Conservation (phyloP, 2,329 filamentous ascomycete genomes). For the Xylaria sp. region DNA sequence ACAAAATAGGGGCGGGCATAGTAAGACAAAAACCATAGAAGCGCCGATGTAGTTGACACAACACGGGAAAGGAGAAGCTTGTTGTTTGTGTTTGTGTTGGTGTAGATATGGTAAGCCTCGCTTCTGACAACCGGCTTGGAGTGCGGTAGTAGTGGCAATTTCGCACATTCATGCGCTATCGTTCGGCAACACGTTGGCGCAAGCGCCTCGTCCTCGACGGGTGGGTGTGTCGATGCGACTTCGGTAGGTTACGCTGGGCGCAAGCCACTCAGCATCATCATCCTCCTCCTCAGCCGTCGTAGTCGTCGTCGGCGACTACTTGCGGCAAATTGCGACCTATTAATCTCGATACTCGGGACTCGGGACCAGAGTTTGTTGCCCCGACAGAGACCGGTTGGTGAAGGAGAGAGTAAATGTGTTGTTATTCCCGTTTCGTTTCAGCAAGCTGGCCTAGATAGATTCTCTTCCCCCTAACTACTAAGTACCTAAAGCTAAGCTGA, state of each 20-base stretch:
- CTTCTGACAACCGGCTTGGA: background rate
- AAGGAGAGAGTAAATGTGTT: too few relatives aligned
- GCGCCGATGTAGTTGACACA: background rate
- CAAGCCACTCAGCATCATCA: constrained; percentile 28
- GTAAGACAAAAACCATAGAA: background rate
- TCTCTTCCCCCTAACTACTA: background rate
- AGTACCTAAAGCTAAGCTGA: background rate
- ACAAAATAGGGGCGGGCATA: too few relatives aligned
- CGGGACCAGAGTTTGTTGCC: background rate
- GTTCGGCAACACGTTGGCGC: constrained; percentile 13
- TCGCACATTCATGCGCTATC: constrained; percentile 29
- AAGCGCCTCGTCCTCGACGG: constrained; percentile 2
- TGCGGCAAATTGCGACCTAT: background rate
- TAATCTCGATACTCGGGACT: too few relatives aligned
- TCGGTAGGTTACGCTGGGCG: constrained; percentile 23
- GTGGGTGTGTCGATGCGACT: constrained; percentile 28
- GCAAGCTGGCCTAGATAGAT: too few relatives aligned
- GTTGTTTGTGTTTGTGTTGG: background rate
- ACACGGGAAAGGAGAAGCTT: too few relatives aligned
- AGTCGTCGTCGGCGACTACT: background rate
- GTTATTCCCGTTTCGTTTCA: too few relatives aligned
- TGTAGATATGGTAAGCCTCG: background rate
- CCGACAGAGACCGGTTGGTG: background rate
- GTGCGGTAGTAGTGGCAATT: constrained; percentile 27
- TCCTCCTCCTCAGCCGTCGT: background rate